Percentiles rank a stretch among this genome's conserved stretches.
Conservation (phyloP, 192 early-diverging fungal genomes). For the Borealophlyctis nickersoniae region DNA sequence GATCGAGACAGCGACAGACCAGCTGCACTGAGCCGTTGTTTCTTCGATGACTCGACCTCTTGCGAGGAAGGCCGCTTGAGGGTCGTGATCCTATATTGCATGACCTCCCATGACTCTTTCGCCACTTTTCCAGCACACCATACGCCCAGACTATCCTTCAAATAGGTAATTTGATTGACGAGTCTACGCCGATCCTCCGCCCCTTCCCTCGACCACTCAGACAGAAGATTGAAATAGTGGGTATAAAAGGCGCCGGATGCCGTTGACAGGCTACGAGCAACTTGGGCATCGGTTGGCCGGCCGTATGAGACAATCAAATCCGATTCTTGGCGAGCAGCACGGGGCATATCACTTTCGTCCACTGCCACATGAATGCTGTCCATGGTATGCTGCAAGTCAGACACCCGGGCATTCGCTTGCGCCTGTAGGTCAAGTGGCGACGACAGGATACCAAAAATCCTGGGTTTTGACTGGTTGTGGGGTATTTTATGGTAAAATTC, state of each 20-base stretch:
- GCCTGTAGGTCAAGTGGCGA: slow-evolving; percentile 65
- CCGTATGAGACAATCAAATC: too few species aligned
- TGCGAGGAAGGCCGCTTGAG: neutral
- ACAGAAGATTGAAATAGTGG: neutral
- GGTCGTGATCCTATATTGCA: neutral
- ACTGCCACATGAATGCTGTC: neutral
- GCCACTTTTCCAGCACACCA: slow-evolving; percentile 32
- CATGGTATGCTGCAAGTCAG: too few species aligned
- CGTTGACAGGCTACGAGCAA: too few species aligned
- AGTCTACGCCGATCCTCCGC: slow-evolving; percentile 11
- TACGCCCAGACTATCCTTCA: slow-evolving; percentile 20
- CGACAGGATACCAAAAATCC: slow-evolving; percentile 91
- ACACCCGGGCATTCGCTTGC: too few species aligned
- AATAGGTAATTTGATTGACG: slow-evolving; percentile 4
- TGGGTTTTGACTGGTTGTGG: slow-evolving; percentile 55
- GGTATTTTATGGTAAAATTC: slow-evolving; percentile 71
- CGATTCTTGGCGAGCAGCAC: neutral
- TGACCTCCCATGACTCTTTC: neutral
- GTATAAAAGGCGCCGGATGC: neutral
- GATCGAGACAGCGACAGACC: neutral
- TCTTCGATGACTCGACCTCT: neutral
- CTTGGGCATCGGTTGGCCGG: too few species aligned
- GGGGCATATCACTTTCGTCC: neutral
- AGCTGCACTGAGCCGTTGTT: too few species aligned
- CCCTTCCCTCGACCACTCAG: neutral